These are phyloP conservation scores for Starmerella sirachaensis DNA, from an alignment of 805 yeast species.

Conservation along the genomic window DNA sequence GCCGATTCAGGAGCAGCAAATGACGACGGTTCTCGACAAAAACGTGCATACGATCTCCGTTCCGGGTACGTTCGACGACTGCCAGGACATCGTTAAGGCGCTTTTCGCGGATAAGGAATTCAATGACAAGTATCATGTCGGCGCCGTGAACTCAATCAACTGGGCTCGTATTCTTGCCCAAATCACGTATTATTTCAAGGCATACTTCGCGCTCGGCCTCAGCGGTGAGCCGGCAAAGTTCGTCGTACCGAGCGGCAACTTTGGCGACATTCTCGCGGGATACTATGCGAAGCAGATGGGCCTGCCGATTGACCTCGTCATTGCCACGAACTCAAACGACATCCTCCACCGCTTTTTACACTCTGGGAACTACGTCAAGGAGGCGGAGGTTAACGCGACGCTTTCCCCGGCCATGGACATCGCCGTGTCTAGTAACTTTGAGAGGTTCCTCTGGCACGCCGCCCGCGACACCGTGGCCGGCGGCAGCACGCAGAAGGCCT, in stretches of 20 bases:
- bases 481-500: constrained; percentile 53
- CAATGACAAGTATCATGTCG: constrained; percentile 81
- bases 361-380: constrained; percentile 74
- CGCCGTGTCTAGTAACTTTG: constrained; percentile 87
- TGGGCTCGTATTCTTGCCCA: constrained; percentile 99
- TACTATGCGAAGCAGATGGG: constrained; percentile 94
- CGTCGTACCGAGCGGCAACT: constrained; percentile 96
- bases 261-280: constrained; percentile 96
- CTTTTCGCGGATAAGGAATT: constrained; percentile 82
- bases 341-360: constrained; percentile 86
- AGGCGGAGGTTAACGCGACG: constrained; percentile 65
- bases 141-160: constrained; percentile 96
- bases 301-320: constrained; percentile 74
- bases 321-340: constrained; percentile 94
- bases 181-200: constrained; percentile 88
- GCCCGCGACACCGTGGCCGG: constrained; percentile 56
- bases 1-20: constrained; percentile 95
- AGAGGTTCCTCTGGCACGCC: constrained; percentile 89
- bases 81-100: constrained; percentile 92
- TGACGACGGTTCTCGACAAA: constrained; percentile 88
- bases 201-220: constrained; percentile 59
- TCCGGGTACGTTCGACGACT: constrained; percentile 93
- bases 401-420: constrained; percentile 98
- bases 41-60: constrained; percentile 94
- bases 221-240: constrained; percentile 44